Base-by-base conservation (phyloP, 2,329 filamentous ascomycete species). In the Colletotrichum sp. region DNA sequence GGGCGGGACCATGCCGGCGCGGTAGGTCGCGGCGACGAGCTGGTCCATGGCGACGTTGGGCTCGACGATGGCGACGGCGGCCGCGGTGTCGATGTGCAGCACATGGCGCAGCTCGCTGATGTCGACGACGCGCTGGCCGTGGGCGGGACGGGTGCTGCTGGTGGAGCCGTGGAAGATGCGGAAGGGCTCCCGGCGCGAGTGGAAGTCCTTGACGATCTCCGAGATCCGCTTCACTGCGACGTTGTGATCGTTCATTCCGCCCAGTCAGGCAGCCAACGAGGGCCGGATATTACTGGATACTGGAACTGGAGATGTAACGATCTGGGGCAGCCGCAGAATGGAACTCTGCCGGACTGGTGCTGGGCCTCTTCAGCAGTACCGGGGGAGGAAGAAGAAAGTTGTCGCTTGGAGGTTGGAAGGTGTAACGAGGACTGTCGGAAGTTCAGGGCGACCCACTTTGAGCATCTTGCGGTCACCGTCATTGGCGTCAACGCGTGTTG, bases 81-180 rank as follows among this genome's bases (percentile, higher is more conserved):
- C 82, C 2, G 84, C 79, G 0, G 79, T 82, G 80, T 95, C 89
- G 63, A 96, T 85, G 10, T 87, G 84, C 12, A 96, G 85, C 18
- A 96, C 90, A 82, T 90, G 88, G 78, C 87, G 89, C 12, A 96
- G 89, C 6, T 82, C 81, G 83, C 92, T 93, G 49, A 93, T 95
- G 82, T 95, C 93, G 71, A 96, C 87, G 12, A 92, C 90, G 79
- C 90, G 90, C 81, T 88, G 87, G 15, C 83, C 81, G 24, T 86
- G 84, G 9, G 88, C 88, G 30, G 89, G 89, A 9, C 94, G 92
- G 49, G 94, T 96, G 83, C 92, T 95, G 85, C 95, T 95, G 30
- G 94, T 95, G 0, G 93, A 92, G 77, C 94, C 94, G 84, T 96
- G 94, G 79, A 92, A 94, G 81, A 96, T 93, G n/a, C 93, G 90